Conservation (phyloP, 176 grass and related monocot genomes). For the Aegilops longissima region DNA sequence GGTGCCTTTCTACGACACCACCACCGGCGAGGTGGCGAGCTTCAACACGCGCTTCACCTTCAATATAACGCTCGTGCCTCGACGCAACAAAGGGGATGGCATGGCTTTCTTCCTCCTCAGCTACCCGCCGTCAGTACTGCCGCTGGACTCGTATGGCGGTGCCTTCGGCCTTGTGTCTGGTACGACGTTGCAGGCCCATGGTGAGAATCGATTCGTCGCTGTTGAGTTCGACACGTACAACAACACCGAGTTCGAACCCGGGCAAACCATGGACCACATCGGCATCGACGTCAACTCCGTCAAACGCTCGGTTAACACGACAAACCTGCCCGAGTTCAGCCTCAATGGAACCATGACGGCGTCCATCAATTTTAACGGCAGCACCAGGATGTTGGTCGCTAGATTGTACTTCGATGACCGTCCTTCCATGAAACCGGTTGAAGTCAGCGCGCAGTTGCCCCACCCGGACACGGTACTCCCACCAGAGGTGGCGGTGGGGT, state of each 20-base stretch:
- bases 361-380: background rate
- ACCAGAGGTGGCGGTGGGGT: background rate
- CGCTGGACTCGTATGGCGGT: background rate
- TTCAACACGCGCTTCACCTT: background rate
- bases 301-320: background rate
- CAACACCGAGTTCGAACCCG: background rate
- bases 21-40: background rate
- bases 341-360: background rate
- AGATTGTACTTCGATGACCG: background rate
- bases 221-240: background rate
- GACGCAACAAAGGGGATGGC: background rate
- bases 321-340: background rate
- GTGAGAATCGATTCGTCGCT: background rate
- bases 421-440: background rate
- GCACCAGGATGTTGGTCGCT: background rate
- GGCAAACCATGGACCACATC: background rate
- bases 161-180: background rate
- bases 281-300: background rate
- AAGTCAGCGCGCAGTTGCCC: background rate
- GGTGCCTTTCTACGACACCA: background rate
- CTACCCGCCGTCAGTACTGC: background rate
- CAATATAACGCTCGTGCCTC: background rate
- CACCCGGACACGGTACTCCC: background rate
- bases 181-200: background rate
- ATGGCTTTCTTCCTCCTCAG: background rate